Evolutionary conservation across 2,329 filamentous ascomycete species (phyloP), one percentile per base, ranked within the genome.

Genomic region (Aaosphaeria arxii): DNA sequence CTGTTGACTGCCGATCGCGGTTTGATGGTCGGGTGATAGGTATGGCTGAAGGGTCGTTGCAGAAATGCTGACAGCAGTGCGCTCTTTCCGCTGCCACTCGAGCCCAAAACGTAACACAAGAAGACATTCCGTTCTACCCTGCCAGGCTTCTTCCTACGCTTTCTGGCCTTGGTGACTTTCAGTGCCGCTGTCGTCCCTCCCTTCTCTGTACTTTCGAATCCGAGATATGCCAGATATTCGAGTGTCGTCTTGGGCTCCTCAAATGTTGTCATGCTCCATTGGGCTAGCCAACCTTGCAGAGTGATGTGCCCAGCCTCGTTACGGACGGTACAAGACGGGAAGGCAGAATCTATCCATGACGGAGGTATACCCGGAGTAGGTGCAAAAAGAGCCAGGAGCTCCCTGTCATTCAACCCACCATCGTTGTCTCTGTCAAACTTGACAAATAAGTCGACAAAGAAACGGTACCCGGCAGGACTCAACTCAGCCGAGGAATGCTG

Each of bases 181-280:
- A 99, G 77, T 3, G 94, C 94, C 0, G 89, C 89, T 1, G 89
- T 90, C 0, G 86, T 85, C 36, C 87, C 86, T 49, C 87, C 87
- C 48, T 76, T 73, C 58, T 87, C 88, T 2, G 83, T 77, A 2
- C 89, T 86, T 66, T 97, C 94, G 62, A 96, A 99, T 1, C 94
- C 94, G 2, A 99, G 84, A 66, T 96, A 96, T 3, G 94, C 94
- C 2, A 99, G 83, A 67, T 99, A 99, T 59, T 95, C 91, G 4
- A 99, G 79, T 0, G 94, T 97, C 0, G 90, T 96, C 66, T 94
- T 95, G 9, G 94, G 92, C 48, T 95, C 91, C 51, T 95, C 84
- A 62, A 97, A 99, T 0, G 94, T 99, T 0, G 94, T 99, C 94
- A 99, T 99, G 67, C 91, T 96, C 94, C 94, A 99, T 63, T 99